Evolutionary conservation across 805 yeast species (phyloP).

Genomic region (Schizosaccharomyces lindneri): DNA sequence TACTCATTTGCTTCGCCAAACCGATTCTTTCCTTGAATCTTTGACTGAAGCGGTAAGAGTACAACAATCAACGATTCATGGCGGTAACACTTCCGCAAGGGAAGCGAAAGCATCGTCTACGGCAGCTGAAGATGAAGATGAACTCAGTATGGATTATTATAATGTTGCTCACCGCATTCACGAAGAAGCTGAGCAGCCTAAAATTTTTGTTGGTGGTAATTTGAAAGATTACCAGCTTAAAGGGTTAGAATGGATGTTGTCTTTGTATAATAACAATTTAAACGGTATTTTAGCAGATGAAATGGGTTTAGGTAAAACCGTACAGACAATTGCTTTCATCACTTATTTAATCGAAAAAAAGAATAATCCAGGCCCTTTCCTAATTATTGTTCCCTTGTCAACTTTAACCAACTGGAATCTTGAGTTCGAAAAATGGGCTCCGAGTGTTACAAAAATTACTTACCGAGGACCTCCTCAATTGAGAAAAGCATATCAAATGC

Average conservation of each 20-base stretch:
- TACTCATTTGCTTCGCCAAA: slow-evolving; percentile 76
- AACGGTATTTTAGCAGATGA: slow-evolving; percentile 95
- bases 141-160: slow-evolving; percentile 55
- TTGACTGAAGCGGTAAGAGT: slow-evolving; percentile 72
- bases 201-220: slow-evolving; percentile 67
- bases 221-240: slow-evolving; percentile 85
- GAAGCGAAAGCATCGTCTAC: slow-evolving; percentile 15
- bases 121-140: slow-evolving; percentile 21
- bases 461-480: slow-evolving; percentile 81
- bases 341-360: slow-evolving; percentile 63
- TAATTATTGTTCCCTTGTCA: slow-evolving; percentile 82
- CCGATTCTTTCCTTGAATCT: slow-evolving; percentile 72
- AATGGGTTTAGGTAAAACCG: slow-evolving; percentile 95
- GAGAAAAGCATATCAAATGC: slow-evolving; percentile 49
- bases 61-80: slow-evolving; percentile 45
- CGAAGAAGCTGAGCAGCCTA: slow-evolving; percentile 66
- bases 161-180: slow-evolving; percentile 73
- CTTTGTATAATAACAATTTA: slow-evolving; percentile 70
- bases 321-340: slow-evolving; percentile 71
- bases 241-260: slow-evolving; percentile 97
- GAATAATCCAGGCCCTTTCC: slow-evolving; percentile 55
- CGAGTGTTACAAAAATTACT: slow-evolving; percentile 49
- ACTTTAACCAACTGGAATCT: slow-evolving; percentile 87
- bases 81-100: slow-evolving; percentile 9
- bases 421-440: slow-evolving; percentile 96